Evolutionary conservation across 495 filamentous ascomycete species (phyloP), one percentile per base, ranked within the genome.

Genomic region (Melanomma pulvis-pyrius): DNA sequence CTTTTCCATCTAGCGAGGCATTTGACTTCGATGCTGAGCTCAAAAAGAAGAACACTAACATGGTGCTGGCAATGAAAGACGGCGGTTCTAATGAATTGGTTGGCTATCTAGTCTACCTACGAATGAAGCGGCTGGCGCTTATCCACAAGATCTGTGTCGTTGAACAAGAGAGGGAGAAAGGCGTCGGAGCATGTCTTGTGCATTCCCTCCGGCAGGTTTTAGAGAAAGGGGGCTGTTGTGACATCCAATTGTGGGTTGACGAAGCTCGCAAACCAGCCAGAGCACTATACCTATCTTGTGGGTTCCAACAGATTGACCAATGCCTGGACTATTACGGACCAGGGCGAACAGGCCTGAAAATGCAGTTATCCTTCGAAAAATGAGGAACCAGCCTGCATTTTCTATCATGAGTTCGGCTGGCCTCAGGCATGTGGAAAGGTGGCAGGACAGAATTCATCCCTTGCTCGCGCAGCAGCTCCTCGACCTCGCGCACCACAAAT

Each of bases 201-300:
- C 65, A 76, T 61, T 76, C 77, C 64, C 79, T 85, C 67, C 75
- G 78, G 32, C 71, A 75, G 56, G 77, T 79, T 54, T 73, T 87
- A 25, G 75, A 73, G 68, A 81, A 77, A 70, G 81, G 83, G 70
- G 82, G 83, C 53, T 84, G 84, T 72, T 76, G 78, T 51, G 79
- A 74, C 46, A 80, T 88, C 41, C 81, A 87, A 55, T 74, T 87
- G 52, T 88, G 85, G 86, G 86, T 87, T 26, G 86, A 88, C 69
- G 78, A 81, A 75, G 77, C 67, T 46, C 81, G 83, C 67, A 71
- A 75, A 26, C 74, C 80, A 59, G 83, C 85, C 5, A 75, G 81
- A 53, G 72, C 72, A 48, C 59, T 88, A 58, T 88, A 87, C 75
- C 29, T 60, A 12, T 73, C 75, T 7, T 76, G 70, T 71, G 83